Base-by-base conservation (phyloP, 768 basidiomycete genomes). In the Rhodotorula graminis region DNA sequence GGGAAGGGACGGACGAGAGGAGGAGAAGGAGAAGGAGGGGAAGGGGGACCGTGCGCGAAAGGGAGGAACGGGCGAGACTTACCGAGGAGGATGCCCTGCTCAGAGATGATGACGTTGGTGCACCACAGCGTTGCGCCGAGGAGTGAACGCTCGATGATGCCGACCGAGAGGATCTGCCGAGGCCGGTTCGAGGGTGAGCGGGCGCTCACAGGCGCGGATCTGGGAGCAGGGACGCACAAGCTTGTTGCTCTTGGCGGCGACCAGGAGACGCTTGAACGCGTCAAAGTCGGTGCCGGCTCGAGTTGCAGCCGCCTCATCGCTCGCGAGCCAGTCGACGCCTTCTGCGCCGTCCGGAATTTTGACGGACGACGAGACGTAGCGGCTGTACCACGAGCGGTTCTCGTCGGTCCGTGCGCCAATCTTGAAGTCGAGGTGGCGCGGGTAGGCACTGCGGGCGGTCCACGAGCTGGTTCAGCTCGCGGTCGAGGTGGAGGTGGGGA, bases 121-220 rank as follows among this genome's bases (percentile, higher is more conserved):
- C 67, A 68, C 52, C 53, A 68, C 23, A 68, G 42, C 0, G 67
- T 68, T 18, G 67, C 50, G 6, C 67, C 67, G 15, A 56, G 12
- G 29, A 67, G 15, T 3, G 65, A 60, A 21, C 61, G 60, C 44
- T 68, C 67, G 29, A 68, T 62, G 21, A 68, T 56, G 29, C 67
- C 67, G n/a, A 68, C 42, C 2, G 60, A 62, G 16, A 68, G 29
- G 27, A 46, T 31, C 67, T 67, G 57, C 21, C 5, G 29, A 25
- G 18, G 49, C 0, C 42, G 9, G 19, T 18, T 21, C 29, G 25
- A 53, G 9, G 27, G 40, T 29, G 16, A 37, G 62, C 12, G 31
- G 19, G 49, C 19, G 62, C 16, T 11, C 31, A 29, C 10, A n/a
- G n/a, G n/a, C 21, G 37, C 52, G 16, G 8, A 12, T 21, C 23